phyloP scores from a whole-genome alignment of 345 rosid species.

The Mangifera indica region DNA sequence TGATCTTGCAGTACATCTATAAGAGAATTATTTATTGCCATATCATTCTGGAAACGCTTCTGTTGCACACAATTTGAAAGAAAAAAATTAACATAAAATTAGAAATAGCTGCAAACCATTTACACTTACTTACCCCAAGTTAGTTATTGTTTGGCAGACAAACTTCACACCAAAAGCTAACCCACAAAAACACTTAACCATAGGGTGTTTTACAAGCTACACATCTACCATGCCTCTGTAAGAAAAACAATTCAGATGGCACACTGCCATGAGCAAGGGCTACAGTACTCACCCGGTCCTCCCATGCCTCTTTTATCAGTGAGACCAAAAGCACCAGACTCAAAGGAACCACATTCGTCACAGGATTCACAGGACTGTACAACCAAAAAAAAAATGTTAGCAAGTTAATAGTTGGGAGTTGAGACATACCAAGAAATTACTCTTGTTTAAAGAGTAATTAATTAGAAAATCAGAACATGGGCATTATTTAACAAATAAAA shows the following conservation, averaged over 20 bases:
- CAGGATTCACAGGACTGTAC: conserved; percentile 96
- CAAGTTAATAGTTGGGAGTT: background rate
- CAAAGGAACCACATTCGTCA: conserved; percentile 90
- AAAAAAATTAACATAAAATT: conserved; percentile 16
- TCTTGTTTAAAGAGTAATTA: background rate
- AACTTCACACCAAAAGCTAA: conserved; percentile 11
- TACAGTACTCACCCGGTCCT: conserved; percentile 79
- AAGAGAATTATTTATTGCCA: conserved; percentile 74
- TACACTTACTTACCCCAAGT: conserved; percentile 4
- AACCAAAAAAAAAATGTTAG: conserved; percentile 26
- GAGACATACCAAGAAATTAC: background rate
- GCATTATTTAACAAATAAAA: too few species aligned
- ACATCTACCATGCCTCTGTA: conserved; percentile 2
- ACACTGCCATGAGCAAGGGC: conserved; percentile 13
- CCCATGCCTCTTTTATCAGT: conserved; percentile 96
- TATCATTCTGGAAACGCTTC: conserved; percentile 97
- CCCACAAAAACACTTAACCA: background rate
- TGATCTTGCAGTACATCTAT: conserved; percentile 85
- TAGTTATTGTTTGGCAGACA: background rate
- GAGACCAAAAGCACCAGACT: conserved; percentile 94
- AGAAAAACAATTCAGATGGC: conserved; percentile 11
- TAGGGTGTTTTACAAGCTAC: background rate
- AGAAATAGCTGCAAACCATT: conserved; percentile 19
- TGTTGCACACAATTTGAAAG: conserved; percentile 40
- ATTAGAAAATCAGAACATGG: background rate